Percentiles rank a stretch among this genome's conserved stretches.
Conservation (phyloP, 306 rosid species). For the Bauhinia variegata region DNA sequence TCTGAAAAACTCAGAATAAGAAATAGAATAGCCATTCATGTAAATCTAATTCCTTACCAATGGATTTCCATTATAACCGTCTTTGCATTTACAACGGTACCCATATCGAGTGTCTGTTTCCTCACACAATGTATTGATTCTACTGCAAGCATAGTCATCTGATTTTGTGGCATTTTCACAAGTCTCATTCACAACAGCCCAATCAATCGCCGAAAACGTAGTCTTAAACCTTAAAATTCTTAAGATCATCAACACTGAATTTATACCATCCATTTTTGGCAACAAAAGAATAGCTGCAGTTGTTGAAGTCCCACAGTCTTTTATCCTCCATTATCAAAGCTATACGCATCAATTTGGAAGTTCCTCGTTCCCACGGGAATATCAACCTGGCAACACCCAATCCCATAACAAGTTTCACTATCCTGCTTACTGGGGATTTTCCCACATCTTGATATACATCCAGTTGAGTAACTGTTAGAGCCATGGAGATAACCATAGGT, state of each 20-base stretch:
- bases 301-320: constrained; percentile 27
- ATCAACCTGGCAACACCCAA: constrained; percentile 34
- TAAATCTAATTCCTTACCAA: constrained; percentile 23
- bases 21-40: background rate
- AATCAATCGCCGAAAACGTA: constrained; percentile 6
- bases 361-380: background rate
- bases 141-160: constrained; percentile 1
- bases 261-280: background rate
- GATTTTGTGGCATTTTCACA: constrained; percentile 5
- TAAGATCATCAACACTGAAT: background rate
- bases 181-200: constrained; percentile 24
- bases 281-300: constrained; percentile 33
- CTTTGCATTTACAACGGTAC: constrained; percentile 33
- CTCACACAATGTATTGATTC: constrained; percentile 11
- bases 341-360: background rate
- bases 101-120: constrained; percentile 3
- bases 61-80: constrained; percentile 39
- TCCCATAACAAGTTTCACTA: constrained; percentile 6
- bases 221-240: too few species aligned
- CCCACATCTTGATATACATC: constrained; percentile 9
- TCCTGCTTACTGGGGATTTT: background rate
- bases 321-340: too few species aligned
- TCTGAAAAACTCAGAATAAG: too few species aligned
- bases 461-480: background rate
- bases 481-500: constrained; percentile 8